Evolutionary conservation across 2,329 filamentous ascomycete genomes (phyloP).

Genomic region (Mycosphaerella sp.): DNA sequence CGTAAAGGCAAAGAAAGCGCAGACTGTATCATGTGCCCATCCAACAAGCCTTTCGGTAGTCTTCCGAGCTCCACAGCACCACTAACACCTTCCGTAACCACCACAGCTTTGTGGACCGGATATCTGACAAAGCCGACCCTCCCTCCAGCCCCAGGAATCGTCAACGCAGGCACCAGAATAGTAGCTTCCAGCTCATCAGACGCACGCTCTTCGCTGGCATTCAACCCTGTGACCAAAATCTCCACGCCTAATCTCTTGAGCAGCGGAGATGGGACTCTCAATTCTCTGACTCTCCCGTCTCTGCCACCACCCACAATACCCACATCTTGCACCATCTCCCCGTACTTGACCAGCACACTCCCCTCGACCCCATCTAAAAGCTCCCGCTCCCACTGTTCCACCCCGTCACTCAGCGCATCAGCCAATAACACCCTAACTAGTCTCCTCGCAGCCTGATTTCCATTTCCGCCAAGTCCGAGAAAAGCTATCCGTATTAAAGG

Average conservation of each 20-base stretch:
- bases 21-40: slow-evolving; percentile 41
- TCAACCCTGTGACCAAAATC: slow-evolving; percentile 51
- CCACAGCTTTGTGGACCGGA: slow-evolving; percentile 74
- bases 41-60: slow-evolving; percentile 32
- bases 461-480: slow-evolving; percentile 31
- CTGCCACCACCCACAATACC: slow-evolving; percentile 23
- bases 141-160: slow-evolving; percentile 58
- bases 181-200: slow-evolving; percentile 46
- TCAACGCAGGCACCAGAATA: slow-evolving; percentile 66
- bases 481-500: slow-evolving; percentile 52
- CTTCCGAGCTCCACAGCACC: slow-evolving; percentile 54
- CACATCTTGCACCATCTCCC: slow-evolving; percentile 47
- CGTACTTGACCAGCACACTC: slow-evolving; percentile 44
- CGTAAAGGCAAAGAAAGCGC: slow-evolving; percentile 52
- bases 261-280: slow-evolving; percentile 57
- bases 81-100: slow-evolving; percentile 66
- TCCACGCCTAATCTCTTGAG: slow-evolving; percentile 59
- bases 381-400: slow-evolving; percentile 40
- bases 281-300: slow-evolving; percentile 50
- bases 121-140: slow-evolving; percentile 63
- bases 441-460: slow-evolving; percentile 51
- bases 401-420: slow-evolving; percentile 38
- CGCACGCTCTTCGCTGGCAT: slow-evolving; percentile 34
- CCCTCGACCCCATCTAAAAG: slow-evolving; percentile 33
- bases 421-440: slow-evolving; percentile 57